Percentiles rank a stretch among this genome's conserved stretches.
Evolutionary conservation across 768 basidiomycete genomes (phyloP).

Genomic region (Tubosaeta sp.): DNA sequence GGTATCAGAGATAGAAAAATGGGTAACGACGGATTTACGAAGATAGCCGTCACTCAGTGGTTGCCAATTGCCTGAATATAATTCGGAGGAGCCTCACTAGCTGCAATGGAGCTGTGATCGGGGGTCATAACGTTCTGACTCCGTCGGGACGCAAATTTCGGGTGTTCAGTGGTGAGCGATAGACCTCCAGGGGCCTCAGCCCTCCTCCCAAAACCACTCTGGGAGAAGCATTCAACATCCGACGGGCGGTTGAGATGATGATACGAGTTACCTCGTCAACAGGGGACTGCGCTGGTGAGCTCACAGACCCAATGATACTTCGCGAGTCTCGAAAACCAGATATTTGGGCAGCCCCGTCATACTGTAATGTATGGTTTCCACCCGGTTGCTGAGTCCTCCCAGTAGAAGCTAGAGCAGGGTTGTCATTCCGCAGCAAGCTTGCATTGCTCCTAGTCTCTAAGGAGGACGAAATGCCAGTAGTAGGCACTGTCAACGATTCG

Average conservation of each 20-base stretch:
- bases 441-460: conserved; percentile 15
- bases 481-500: neutral
- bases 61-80: conserved; percentile 19
- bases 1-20: neutral
- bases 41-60: neutral
- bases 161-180: conserved; percentile 11
- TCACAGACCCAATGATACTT: conserved; percentile 4
- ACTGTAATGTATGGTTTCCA: neutral
- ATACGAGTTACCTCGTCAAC: conserved; percentile 17
- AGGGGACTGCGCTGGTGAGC: neutral
- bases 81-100: conserved; percentile 20
- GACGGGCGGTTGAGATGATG: neutral
- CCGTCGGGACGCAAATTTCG: conserved; percentile 9
- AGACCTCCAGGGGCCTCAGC: conserved; percentile 17
- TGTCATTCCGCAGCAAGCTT: conserved; percentile 9
- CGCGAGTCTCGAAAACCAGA: conserved; percentile 10
- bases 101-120: conserved; percentile 11
- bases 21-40: neutral
- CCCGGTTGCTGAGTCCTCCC: conserved; percentile 7
- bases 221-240: conserved; percentile 1
- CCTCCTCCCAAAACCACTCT: conserved; percentile 1
- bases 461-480: conserved; percentile 20
- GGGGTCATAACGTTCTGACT: neutral
- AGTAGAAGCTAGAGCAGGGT: neutral
- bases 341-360: neutral